Evolutionary conservation across 2,329 filamentous ascomycete genomes (phyloP).

Genomic region (Gaeumannomyces sp.): DNA sequence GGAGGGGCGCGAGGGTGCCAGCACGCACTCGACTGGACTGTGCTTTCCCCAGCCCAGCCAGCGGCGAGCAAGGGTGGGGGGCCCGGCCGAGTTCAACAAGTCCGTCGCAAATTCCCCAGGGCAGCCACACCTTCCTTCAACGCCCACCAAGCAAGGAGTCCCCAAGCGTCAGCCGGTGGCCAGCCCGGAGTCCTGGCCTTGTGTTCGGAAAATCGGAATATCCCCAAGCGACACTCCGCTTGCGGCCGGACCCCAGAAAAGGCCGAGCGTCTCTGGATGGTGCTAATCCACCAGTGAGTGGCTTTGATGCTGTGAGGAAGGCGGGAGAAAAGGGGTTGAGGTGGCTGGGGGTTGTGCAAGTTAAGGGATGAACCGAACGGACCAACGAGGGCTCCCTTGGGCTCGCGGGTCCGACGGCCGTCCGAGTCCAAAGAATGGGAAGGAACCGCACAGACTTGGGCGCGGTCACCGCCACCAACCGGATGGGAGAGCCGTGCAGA

Average conservation of each 20-base stretch:
- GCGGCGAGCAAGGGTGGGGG: neutral
- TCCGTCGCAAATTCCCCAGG: neutral
- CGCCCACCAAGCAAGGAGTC: neutral
- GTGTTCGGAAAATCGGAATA: neutral
- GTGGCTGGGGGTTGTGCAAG: neutral
- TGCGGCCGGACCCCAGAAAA: neutral
- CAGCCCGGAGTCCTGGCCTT: neutral
- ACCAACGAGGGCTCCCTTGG: neutral
- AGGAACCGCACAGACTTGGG: neutral
- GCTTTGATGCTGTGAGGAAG: neutral
- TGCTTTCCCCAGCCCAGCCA: neutral
- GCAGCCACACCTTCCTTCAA: conserved; percentile 1
- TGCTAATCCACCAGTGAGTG: neutral
- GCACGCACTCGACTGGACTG: no score
- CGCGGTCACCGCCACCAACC: neutral
- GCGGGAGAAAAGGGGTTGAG: neutral
- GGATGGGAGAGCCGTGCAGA: neutral
- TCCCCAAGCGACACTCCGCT: conserved; percentile 7
- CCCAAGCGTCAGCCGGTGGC: neutral
- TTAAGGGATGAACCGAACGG: neutral
- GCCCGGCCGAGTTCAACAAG: conserved; percentile 3
- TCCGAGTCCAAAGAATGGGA: neutral
- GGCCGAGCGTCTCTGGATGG: neutral
- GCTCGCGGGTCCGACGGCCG: neutral
- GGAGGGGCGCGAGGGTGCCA: no score